phyloP scores from a whole-genome alignment of 768 basidiomycete genomes.

The Boletales sp. region DNA sequence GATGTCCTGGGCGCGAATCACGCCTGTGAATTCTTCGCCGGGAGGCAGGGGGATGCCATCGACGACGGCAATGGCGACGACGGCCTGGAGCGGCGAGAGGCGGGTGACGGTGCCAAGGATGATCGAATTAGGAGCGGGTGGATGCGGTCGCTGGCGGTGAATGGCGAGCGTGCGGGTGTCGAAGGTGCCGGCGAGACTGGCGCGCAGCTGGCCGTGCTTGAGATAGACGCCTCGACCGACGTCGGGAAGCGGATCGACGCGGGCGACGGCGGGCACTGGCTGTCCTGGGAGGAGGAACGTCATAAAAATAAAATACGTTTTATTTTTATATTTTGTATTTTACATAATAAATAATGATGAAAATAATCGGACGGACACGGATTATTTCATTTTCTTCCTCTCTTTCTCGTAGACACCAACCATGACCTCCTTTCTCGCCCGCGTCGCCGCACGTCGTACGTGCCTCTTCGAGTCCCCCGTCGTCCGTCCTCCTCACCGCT shows the following conservation, averaged over 20 bases:
- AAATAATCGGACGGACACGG: constrained; percentile 18
- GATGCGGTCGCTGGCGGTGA: constrained; percentile 63
- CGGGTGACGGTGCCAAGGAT: constrained; percentile 82
- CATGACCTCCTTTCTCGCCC: constrained; percentile 66
- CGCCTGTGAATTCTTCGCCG: constrained; percentile 86
- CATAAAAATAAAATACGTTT: constrained; percentile 21
- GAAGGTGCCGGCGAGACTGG: constrained; percentile 68
- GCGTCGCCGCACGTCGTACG: constrained; percentile 64
- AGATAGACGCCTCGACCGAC: constrained; percentile 66
- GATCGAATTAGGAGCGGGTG: constrained; percentile 70
- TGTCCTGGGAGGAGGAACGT: constrained; percentile 70
- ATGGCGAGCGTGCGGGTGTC: constrained; percentile 55
- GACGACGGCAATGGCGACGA: constrained; percentile 80
- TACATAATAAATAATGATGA: neutral
- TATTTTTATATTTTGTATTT: neutral
- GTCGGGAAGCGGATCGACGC: constrained; percentile 47
- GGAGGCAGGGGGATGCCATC: constrained; percentile 78
- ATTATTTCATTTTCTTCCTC: constrained; percentile 24
- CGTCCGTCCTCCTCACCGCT: neutral
- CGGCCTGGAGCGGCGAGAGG: constrained; percentile 79
- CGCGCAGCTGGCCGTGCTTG: constrained; percentile 59
- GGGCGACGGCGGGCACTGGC: constrained; percentile 51
- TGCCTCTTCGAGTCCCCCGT: constrained; percentile 1
- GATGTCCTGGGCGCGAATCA: constrained; percentile 86
- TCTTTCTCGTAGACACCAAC: constrained; percentile 33